A percentile compares a stretch with the other conserved stretches of the same genome.
Conservation (phyloP, 2,329 filamentous ascomycete genomes). For the Ophiobolus disseminans region DNA sequence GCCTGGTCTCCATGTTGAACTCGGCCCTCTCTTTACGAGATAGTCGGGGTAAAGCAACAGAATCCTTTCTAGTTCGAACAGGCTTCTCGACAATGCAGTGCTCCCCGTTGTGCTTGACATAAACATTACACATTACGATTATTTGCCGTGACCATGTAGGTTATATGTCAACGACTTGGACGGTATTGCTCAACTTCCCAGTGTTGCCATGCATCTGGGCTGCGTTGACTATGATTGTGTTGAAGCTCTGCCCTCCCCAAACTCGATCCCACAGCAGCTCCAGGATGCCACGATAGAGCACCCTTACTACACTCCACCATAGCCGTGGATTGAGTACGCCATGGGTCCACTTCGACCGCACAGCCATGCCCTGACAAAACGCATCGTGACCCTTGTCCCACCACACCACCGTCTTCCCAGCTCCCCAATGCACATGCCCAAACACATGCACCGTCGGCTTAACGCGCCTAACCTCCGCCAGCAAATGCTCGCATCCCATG, state of each 20-base stretch:
- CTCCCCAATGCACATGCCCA: slow-evolving; percentile 81
- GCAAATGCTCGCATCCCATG: slow-evolving; percentile 73
- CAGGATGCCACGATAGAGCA: slow-evolving; percentile 60
- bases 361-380: slow-evolving; percentile 70
- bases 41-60: slow-evolving; percentile 48
- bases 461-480: slow-evolving; percentile 76
- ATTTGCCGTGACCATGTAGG: slow-evolving; percentile 27
- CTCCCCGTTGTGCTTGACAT: slow-evolving; percentile 37
- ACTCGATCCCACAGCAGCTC: slow-evolving; percentile 67
- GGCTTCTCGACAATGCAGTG: slow-evolving; percentile 42
- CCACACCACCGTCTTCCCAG: slow-evolving; percentile 72
- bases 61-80: slow-evolving; percentile 47
- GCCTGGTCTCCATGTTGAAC: slow-evolving; percentile 52
- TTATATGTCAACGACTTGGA: slow-evolving; percentile 53
- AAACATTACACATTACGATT: slow-evolving; percentile 40
- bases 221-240: slow-evolving; percentile 67
- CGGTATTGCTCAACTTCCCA: slow-evolving; percentile 56
- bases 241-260: slow-evolving; percentile 62
- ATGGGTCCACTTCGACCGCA: slow-evolving; percentile 47
- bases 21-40: slow-evolving; percentile 39
- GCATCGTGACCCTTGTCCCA: slow-evolving; percentile 77
- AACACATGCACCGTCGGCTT: slow-evolving; percentile 81
- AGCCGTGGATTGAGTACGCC: slow-evolving; percentile 48
- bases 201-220: slow-evolving; percentile 60
- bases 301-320: slow-evolving; percentile 61